Evolutionary conservation across 257 asterid species (phyloP).

Genomic region (Solanum megistacrolobum): DNA sequence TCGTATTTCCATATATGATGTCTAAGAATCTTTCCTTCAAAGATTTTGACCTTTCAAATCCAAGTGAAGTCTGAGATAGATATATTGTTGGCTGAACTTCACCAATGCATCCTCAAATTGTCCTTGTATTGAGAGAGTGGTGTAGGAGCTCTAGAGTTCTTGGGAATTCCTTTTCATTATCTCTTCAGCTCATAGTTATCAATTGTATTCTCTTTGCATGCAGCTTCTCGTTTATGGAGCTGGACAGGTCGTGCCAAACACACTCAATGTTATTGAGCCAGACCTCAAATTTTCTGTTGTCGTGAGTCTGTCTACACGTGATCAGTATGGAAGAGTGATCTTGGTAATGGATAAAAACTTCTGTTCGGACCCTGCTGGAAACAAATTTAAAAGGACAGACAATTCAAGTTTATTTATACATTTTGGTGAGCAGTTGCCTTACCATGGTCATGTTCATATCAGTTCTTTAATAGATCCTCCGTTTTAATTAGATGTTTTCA

Average conservation of each 20-base stretch:
- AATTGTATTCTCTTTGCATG: slow-evolving; percentile 15
- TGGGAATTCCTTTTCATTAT: not conserved
- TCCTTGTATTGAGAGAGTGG: not conserved
- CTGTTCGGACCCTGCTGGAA: slow-evolving; percentile 84
- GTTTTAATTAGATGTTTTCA: not conserved
- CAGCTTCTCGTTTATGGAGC: slow-evolving; percentile 91
- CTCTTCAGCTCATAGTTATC: not conserved
- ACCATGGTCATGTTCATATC: not conserved
- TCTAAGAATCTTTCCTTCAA: not conserved
- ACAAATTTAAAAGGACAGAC: slow-evolving; percentile 51
- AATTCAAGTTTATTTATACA: slow-evolving; percentile 65
- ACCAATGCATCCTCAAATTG: not conserved
- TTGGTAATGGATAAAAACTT: slow-evolving; percentile 61
- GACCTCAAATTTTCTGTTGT: slow-evolving; percentile 48
- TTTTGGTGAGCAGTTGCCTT: slow-evolving; percentile 45
- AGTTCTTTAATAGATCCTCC: not conserved
- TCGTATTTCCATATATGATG: not conserved
- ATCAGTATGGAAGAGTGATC: slow-evolving; percentile 54
- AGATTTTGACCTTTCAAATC: not conserved
- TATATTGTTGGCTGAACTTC: not conserved
- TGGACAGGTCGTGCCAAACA: slow-evolving; percentile 60
- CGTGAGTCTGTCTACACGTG: slow-evolving; percentile 45
- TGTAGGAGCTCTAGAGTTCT: not conserved
- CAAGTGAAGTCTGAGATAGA: not conserved
- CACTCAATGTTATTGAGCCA: slow-evolving; percentile 44